Evolutionary conservation across 352 stramenopile genomes (phyloP).

Genomic region (Phytopythium oedochilum): DNA sequence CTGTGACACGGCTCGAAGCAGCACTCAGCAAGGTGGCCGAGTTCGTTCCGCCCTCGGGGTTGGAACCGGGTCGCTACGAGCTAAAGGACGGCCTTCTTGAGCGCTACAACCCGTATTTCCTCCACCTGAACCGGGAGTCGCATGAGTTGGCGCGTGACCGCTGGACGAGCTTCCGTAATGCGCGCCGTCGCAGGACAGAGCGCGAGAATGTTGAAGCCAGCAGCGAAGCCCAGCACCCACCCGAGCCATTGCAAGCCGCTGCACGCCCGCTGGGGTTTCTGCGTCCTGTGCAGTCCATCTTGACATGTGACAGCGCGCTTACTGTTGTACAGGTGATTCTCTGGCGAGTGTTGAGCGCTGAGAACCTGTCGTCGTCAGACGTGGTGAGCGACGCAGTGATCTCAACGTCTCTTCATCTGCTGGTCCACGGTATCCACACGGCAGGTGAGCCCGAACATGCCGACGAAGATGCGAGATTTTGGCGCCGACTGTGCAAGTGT

Average conservation of each 20-base stretch:
- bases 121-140: conserved; percentile 80
- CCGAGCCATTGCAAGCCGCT: conserved; percentile 35
- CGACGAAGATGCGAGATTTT: conserved; percentile 26
- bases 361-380: conserved; percentile 24
- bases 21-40: conserved; percentile 59
- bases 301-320: conserved; percentile 69
- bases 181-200: conserved; percentile 25
- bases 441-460: conserved; percentile 19
- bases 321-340: conserved; percentile 61
- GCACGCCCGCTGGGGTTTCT: conserved; percentile 44
- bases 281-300: conserved; percentile 44
- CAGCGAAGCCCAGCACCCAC: conserved; percentile 11
- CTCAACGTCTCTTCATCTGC: conserved; percentile 74
- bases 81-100: conserved; percentile 69
- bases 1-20: conserved; percentile 55
- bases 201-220: neutral
- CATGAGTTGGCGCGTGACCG: conserved; percentile 80
- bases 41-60: conserved; percentile 65
- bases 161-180: conserved; percentile 74
- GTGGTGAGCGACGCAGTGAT: conserved; percentile 78
- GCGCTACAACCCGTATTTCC: conserved; percentile 84
- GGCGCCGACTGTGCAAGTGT: conserved; percentile 34
- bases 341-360: conserved; percentile 39
- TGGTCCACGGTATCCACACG: conserved; percentile 75
- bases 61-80: conserved; percentile 79